Conservation (phyloP, 225 moss, liverwort and hornwort genomes). For the Bryum argenteum region DNA sequence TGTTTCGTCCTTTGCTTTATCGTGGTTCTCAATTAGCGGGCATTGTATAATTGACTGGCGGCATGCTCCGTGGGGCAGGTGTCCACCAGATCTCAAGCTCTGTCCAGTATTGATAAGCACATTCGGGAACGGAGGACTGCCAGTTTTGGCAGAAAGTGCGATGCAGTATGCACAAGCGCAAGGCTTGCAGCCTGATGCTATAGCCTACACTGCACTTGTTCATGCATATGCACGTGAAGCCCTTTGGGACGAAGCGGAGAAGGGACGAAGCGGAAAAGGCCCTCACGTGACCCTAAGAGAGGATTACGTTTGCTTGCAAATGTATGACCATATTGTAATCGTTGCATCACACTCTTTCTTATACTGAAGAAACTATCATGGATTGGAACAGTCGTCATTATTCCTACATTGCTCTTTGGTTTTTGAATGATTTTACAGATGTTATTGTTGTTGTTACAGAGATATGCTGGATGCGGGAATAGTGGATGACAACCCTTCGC, state of each 20-base stretch:
- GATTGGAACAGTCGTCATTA: constrained; percentile 6
- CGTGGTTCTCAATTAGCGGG: too few relatives aligned
- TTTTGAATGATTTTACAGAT: too few relatives aligned
- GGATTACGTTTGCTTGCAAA: constrained; percentile 24
- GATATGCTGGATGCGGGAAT: constrained; percentile 58
- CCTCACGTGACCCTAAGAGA: constrained; percentile 49
- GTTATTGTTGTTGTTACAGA: constrained; percentile 36
- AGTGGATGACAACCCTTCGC: constrained; percentile 62
- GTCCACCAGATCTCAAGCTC: constrained; percentile 62
- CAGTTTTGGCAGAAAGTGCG: constrained; percentile 55
- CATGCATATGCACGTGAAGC: constrained; percentile 63
- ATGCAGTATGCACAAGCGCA: constrained; percentile 61
- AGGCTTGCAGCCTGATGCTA: constrained; percentile 64
- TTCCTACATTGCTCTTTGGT: neutral
- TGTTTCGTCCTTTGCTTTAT: too few relatives aligned
- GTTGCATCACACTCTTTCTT: neutral
- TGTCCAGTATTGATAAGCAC: constrained; percentile 70
- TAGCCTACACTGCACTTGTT: constrained; percentile 63
- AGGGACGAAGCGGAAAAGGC: too few relatives aligned
- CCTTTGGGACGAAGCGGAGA: constrained; percentile 69
- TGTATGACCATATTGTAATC: constrained; percentile 27
- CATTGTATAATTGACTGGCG: constrained; percentile 13
- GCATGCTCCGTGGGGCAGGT: constrained; percentile 39
- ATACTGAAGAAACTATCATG: neutral
- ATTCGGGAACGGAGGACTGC: constrained; percentile 59